Percentiles rank a stretch among this genome's conserved stretches.
phyloP scores from a whole-genome alignment of 495 filamentous ascomycete genomes.

The Penicillium cosmopolitanum region DNA sequence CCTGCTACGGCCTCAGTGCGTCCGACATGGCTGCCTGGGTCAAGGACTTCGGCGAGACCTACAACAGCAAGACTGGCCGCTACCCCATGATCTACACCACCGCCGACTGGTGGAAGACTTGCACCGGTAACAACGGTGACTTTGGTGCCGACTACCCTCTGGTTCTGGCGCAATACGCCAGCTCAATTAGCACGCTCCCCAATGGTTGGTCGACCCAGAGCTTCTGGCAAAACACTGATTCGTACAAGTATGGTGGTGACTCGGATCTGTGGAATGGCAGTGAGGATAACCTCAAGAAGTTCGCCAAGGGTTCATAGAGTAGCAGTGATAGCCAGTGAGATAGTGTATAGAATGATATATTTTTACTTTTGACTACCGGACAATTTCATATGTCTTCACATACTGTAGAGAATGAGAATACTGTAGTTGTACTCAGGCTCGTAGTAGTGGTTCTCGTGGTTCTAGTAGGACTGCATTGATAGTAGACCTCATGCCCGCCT shows the following conservation, averaged over 20 bases:
- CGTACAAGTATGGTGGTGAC: slow-evolving; percentile 34
- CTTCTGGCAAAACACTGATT: slow-evolving; percentile 58
- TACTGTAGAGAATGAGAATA: too few species aligned
- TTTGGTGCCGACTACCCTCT: slow-evolving; percentile 58
- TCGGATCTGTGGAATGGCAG: slow-evolving; percentile 35
- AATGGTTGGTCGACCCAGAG: slow-evolving; percentile 63
- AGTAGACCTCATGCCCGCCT: too few species aligned
- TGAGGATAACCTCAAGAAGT: slow-evolving; percentile 19
- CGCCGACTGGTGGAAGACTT: slow-evolving; percentile 64
- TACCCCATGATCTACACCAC: slow-evolving; percentile 66
- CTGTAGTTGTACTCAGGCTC: too few species aligned
- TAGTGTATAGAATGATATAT: too few species aligned
- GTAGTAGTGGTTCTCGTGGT: too few species aligned
- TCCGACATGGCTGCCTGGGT: slow-evolving; percentile 65
- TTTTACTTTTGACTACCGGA: too few species aligned
- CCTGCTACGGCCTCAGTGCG: slow-evolving; percentile 56
- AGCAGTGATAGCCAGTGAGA: too few species aligned
- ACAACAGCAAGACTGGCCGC: slow-evolving; percentile 52
- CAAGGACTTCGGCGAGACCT: slow-evolving; percentile 59
- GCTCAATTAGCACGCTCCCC: slow-evolving; percentile 54
- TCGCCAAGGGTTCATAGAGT: slow-evolving; percentile 17
- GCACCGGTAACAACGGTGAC: slow-evolving; percentile 58
- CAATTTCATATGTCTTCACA: too few species aligned
- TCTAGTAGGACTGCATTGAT: too few species aligned
- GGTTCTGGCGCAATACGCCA: slow-evolving; percentile 59